Evolutionary conservation across 116 monocot genomes (phyloP), one percentile per base, ranked within the genome.

Genomic region (Zostera marina): DNA sequence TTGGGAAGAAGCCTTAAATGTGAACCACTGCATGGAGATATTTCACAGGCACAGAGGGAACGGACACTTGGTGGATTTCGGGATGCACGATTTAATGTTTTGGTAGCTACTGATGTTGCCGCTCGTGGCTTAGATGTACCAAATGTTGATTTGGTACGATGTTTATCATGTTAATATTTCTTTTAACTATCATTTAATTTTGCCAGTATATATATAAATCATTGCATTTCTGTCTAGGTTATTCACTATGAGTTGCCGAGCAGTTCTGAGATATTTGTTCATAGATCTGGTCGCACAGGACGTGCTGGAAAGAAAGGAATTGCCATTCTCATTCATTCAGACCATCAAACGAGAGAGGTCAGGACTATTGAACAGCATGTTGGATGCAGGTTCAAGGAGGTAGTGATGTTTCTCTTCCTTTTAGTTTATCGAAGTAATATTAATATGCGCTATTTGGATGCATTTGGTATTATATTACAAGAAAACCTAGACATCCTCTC

Each of bases 221-320:
- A 13, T 38, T 56, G 32, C 15, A 64, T 67, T 15, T 40, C 40
- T 59, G 16, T 47, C 44, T 67, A 98, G 98, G 77, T 98, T 41
- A 81, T 98, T 47, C 98, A 98, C 66, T 89, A 86, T 72, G 98
- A 98, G 56, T 44, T 98, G 51, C 86, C 98, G 47, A 90, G 60
- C 59, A 74, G 66, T 57, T 80, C 98, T 3, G 98, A 98, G 74
- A 49, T 86, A 22, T 98, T 98, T 63, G 90, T 98, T 61, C 98
- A 98, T 56, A 70, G 98, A 59, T 83, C 90, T 62, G 98, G 98
- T 24, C 73, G 98, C 58, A 98, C 98, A 25, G 98, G 90, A 5
- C 77, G 98, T 52, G 98, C 98, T 64, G 98, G 98, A 40, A 98
- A 98, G 59, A 90, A 79, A 73, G 98, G 98, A 40, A 72, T 11